Conservation (phyloP, 257 asterid species). For the Fraxinus anomala region DNA sequence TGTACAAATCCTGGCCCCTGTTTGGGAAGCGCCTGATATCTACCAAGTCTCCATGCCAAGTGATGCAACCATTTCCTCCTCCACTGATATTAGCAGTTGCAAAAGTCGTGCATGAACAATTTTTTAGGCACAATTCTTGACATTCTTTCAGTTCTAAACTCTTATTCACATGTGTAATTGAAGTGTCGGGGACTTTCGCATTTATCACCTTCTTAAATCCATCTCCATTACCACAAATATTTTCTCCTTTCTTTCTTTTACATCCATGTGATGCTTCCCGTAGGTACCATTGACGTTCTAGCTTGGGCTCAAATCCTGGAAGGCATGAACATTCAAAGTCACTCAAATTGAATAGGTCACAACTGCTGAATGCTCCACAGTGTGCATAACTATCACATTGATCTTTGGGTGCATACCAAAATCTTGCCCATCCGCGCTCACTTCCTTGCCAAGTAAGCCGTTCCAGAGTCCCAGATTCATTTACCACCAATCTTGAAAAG, state of each 20-base stretch:
- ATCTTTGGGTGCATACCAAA: conserved; percentile 40
- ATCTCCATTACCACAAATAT: conserved; percentile 31
- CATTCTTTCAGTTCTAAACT: conserved; percentile 34
- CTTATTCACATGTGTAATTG: conserved; percentile 28
- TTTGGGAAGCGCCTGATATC: conserved; percentile 40
- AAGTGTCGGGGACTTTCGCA: conserved; percentile 38
- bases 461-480: conserved; percentile 39
- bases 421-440: conserved; percentile 34
- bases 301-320: conserved; percentile 42
- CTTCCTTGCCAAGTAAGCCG: conserved; percentile 38
- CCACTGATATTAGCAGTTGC: conserved; percentile 36
- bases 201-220: conserved; percentile 30
- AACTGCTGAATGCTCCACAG: conserved; percentile 31
- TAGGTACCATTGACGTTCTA: conserved; percentile 39
- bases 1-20: conserved; percentile 42
- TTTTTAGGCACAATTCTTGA: conserved; percentile 29
- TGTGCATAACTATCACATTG: conserved; percentile 34
- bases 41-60: conserved; percentile 40
- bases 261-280: conserved; percentile 44
- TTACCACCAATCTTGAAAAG: conserved; percentile 37
- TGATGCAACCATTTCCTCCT: conserved; percentile 43
- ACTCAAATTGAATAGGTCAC: conserved; percentile 28
- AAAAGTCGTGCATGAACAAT: conserved; percentile 42
- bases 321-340: conserved; percentile 42
- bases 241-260: conserved; percentile 28